phyloP scores from a whole-genome alignment of 352 stramenopile species.

The Peronosclerospora sorghi region DNA sequence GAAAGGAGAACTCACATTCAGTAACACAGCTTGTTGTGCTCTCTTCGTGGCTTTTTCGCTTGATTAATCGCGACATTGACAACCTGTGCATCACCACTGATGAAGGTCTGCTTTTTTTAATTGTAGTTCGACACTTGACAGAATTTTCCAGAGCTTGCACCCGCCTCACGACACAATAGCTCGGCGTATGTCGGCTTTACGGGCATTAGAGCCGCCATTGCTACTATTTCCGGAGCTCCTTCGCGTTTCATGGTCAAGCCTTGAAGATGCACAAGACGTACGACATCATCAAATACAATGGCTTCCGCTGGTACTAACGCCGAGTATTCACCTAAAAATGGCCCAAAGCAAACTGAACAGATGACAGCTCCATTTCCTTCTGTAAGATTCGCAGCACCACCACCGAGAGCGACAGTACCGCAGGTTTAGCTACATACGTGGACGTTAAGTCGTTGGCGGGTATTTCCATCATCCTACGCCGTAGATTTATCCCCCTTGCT shows the following conservation, averaged over 20 bases:
- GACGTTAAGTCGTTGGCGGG: constrained; percentile 48
- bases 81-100: constrained; percentile 47
- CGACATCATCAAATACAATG: constrained; percentile 54
- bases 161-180: constrained; percentile 36
- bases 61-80: constrained; percentile 42
- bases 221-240: constrained; percentile 33
- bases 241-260: constrained; percentile 60
- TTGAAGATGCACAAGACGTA: constrained; percentile 56
- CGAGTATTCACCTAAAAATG: constrained; percentile 85
- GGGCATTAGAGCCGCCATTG: constrained; percentile 76
- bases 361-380: constrained; percentile 37
- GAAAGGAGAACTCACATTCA: constrained; percentile 80
- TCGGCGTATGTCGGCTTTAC: constrained; percentile 37
- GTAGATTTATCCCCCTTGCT: constrained; percentile 43
- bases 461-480: constrained; percentile 45
- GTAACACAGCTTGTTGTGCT: constrained; percentile 50
- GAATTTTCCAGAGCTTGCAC: constrained; percentile 21
- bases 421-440: constrained; percentile 68
- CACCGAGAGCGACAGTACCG: constrained; percentile 69
- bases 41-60: constrained; percentile 59
- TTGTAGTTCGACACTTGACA: constrained; percentile 86
- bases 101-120: constrained; percentile 78
- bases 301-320: constrained; percentile 59
- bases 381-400: constrained; percentile 63
- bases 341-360: constrained; percentile 41